Percentiles rank a stretch among this genome's conserved stretches.
phyloP scores from a whole-genome alignment of 805 yeast genomes.

The Candida nitratophila region DNA sequence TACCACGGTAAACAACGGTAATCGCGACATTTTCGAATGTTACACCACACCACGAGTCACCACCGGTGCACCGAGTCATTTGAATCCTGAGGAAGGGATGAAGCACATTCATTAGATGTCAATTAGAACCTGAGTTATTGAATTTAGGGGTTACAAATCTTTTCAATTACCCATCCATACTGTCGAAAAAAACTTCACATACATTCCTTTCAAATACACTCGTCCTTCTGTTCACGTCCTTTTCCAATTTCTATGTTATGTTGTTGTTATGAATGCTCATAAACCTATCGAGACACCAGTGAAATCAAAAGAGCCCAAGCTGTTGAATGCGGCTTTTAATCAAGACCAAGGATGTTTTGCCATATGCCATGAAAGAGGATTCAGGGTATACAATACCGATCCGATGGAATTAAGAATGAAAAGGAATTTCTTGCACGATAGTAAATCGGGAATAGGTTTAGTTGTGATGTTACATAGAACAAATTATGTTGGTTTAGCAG shows the following conservation, averaged over 20 bases:
- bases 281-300: slow-evolving; percentile 17
- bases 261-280: slow-evolving; percentile 25
- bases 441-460: slow-evolving; percentile 55
- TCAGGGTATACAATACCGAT: slow-evolving; percentile 77
- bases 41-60: background rate
- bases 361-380: slow-evolving; percentile 72
- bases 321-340: slow-evolving; percentile 65
- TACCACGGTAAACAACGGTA: too few species aligned
- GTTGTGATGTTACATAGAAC: slow-evolving; percentile 84
- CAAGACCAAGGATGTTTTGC: slow-evolving; percentile 91
- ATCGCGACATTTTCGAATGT: too few species aligned
- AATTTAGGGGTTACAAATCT: too few species aligned
- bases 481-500: slow-evolving; percentile 82
- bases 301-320: slow-evolving; percentile 23
- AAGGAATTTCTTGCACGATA: slow-evolving; percentile 33
- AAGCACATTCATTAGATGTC: too few species aligned
- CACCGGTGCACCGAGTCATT: background rate
- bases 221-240: too few species aligned
- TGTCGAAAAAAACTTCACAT: too few species aligned
- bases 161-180: too few species aligned
- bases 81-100: background rate
- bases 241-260: background rate
- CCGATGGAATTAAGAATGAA: slow-evolving; percentile 75
- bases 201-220: too few species aligned
- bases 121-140: too few species aligned